Evolutionary conservation across 2,329 filamentous ascomycete genomes (phyloP).

Genomic region (Cordyceps cicadae): DNA sequence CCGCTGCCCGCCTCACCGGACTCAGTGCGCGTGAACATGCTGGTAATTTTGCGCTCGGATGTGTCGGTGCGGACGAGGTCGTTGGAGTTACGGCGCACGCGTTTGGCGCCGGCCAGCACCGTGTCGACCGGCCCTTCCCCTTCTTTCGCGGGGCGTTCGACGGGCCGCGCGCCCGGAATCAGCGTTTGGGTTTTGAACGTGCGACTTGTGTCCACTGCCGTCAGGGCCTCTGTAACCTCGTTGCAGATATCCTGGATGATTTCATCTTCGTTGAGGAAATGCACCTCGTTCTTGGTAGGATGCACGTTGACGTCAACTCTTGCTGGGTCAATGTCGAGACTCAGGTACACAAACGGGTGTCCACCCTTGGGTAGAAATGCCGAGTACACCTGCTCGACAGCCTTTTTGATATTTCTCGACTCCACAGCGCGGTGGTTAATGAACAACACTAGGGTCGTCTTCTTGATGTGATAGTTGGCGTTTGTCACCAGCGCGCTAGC

Average conservation of each 20-base stretch:
- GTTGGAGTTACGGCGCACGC: conserved; percentile 44
- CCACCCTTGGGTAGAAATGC: conserved; percentile 85
- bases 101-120: conserved; percentile 28
- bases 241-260: conserved; percentile 82
- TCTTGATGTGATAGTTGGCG: conserved; percentile 90
- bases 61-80: conserved; percentile 87
- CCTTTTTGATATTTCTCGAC: conserved; percentile 78
- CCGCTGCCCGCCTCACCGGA: conserved; percentile 15
- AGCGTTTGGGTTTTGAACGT: conserved; percentile 92
- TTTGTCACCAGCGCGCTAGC: conserved; percentile 78
- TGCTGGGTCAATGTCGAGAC: conserved; percentile 82
- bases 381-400: conserved; percentile 82
- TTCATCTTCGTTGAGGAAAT: conserved; percentile 96
- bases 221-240: conserved; percentile 67
- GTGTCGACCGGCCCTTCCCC: conserved; percentile 23
- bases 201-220: conserved; percentile 83
- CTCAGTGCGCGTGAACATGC: conserved; percentile 67
- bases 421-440: conserved; percentile 96
- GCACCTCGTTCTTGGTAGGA: conserved; percentile 92
- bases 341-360: conserved; percentile 89
- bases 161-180: conserved; percentile 53
- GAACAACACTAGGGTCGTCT: conserved; percentile 79
- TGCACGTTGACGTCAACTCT: conserved; percentile 96
- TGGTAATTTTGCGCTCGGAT: conserved; percentile 86
- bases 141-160: conserved; percentile 22